Evolutionary conservation across 2,329 filamentous ascomycete species (phyloP).

Genomic region (Hypoxylon sp.): DNA sequence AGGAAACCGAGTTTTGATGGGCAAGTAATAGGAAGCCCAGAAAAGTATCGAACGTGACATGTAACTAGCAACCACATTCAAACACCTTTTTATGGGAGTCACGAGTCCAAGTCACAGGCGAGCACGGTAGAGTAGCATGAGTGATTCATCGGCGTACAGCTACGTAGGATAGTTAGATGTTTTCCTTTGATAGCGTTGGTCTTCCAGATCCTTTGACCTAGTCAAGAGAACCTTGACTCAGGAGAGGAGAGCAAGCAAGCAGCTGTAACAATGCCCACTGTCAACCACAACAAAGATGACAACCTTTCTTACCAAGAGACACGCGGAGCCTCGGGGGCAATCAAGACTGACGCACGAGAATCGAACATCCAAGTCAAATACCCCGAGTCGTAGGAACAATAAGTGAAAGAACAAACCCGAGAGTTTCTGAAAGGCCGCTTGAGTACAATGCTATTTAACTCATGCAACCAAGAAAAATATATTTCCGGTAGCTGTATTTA

Average conservation of each 20-base stretch:
- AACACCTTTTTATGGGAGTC: not conserved
- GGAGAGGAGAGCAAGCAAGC: not conserved
- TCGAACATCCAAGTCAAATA: not conserved
- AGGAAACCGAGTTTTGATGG: not conserved
- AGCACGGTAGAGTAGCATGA: not conserved
- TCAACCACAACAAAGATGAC: not conserved
- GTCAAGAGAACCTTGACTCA: not conserved
- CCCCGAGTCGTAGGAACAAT: not conserved
- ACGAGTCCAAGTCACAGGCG: not conserved
- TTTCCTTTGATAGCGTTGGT: not conserved
- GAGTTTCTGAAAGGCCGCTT: not conserved
- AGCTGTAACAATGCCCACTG: constrained; percentile 3
- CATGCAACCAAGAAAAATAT: not conserved
- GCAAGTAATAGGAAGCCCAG: not conserved
- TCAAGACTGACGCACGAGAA: constrained; percentile 3
- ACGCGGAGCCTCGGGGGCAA: not conserved
- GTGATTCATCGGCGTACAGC: not conserved
- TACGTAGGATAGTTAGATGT: not conserved
- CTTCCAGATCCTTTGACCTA: not conserved
- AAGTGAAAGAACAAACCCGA: not conserved
- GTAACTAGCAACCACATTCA: not conserved
- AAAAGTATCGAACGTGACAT: not conserved
- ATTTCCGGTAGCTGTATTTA: not conserved
- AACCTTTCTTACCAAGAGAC: not conserved
- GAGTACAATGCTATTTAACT: constrained; percentile 4